phyloP scores from a whole-genome alignment of 1,139 yeast genomes.

The Pichia sp. region DNA sequence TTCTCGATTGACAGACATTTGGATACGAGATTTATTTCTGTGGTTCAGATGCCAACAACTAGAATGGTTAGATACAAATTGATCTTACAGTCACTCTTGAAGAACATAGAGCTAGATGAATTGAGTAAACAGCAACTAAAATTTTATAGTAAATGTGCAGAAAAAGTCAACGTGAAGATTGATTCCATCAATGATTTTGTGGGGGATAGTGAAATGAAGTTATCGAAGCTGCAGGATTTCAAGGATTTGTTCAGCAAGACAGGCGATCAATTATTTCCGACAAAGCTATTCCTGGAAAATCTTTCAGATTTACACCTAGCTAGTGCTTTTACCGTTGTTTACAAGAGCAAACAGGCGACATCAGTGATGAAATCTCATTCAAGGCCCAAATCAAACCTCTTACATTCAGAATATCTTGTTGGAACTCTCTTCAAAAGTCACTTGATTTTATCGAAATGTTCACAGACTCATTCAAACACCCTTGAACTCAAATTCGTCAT shows the following conservation, averaged over 20 bases:
- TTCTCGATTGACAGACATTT: slow-evolving; percentile 28
- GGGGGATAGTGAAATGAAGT: slow-evolving; percentile 16
- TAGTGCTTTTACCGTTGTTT: slow-evolving; percentile 34
- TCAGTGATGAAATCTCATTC: neutral
- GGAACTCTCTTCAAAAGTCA: slow-evolving; percentile 46
- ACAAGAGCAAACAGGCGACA: slow-evolving; percentile 28
- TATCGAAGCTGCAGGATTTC: slow-evolving; percentile 12
- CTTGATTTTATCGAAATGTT: slow-evolving; percentile 30
- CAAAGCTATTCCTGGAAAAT: slow-evolving; percentile 21
- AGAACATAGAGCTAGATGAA: slow-evolving; percentile 19
- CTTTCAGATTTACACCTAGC: slow-evolving; percentile 22
- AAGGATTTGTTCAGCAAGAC: slow-evolving; percentile 16
- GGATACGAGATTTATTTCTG: slow-evolving; percentile 32
- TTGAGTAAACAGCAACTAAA: slow-evolving; percentile 12
- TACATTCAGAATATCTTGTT: slow-evolving; percentile 29
- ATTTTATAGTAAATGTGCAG: slow-evolving; percentile 9
- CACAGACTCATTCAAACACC: slow-evolving; percentile 16
- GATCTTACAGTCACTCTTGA: slow-evolving; percentile 35
- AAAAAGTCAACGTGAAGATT: slow-evolving; percentile 24
- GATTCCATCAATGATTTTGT: slow-evolving; percentile 27
- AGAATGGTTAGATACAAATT: slow-evolving; percentile 46
- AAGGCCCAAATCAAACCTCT: slow-evolving; percentile 2
- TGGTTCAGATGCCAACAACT: slow-evolving; percentile 47
- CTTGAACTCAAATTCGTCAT: slow-evolving; percentile 38
- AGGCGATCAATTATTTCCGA: slow-evolving; percentile 12